Evolutionary conservation across 2,329 filamentous ascomycete genomes (phyloP).

Genomic region (Fusarium agapanthi): DNA sequence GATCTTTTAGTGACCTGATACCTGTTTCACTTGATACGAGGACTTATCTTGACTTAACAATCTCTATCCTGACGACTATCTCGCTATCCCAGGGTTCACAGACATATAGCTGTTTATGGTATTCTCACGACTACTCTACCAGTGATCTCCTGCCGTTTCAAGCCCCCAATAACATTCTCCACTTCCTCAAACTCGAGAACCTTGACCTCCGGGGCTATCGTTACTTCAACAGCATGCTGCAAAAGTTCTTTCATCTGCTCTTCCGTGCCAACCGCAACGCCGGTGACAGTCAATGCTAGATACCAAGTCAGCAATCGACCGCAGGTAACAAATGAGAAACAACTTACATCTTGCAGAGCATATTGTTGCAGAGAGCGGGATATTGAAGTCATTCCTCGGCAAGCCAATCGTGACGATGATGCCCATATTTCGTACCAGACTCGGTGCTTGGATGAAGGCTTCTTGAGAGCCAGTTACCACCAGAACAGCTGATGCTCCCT

Average conservation of each 20-base stretch:
- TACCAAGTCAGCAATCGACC: neutral
- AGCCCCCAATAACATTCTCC: neutral
- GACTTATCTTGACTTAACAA: too few relatives aligned
- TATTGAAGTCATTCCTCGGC: constrained; percentile 39
- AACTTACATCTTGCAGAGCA: constrained; percentile 35
- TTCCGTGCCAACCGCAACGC: constrained; percentile 32
- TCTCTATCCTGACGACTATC: too few relatives aligned
- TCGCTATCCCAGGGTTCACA: too few relatives aligned
- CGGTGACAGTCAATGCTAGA: constrained; percentile 21
- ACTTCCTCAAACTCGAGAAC: constrained; percentile 20
- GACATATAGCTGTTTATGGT: neutral
- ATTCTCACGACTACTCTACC: constrained; percentile 32
- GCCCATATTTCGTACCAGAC: constrained; percentile 39
- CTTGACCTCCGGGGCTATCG: constrained; percentile 1
- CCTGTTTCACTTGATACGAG: too few relatives aligned
- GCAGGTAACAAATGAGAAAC: accelerated
- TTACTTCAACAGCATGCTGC: neutral
- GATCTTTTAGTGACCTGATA: accelerated
- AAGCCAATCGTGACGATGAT: constrained; percentile 40
- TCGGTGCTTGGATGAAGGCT: constrained; percentile 38
- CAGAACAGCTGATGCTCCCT: constrained; percentile 41
- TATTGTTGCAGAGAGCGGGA: constrained; percentile 38
- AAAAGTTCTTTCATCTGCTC: constrained; percentile 29
- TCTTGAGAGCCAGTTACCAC: constrained; percentile 41
- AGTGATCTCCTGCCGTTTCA: constrained; percentile 14